These are phyloP conservation scores for Lachancea nothofagi DNA, from an alignment of 805 yeast genomes.

Conservation along the genomic window DNA sequence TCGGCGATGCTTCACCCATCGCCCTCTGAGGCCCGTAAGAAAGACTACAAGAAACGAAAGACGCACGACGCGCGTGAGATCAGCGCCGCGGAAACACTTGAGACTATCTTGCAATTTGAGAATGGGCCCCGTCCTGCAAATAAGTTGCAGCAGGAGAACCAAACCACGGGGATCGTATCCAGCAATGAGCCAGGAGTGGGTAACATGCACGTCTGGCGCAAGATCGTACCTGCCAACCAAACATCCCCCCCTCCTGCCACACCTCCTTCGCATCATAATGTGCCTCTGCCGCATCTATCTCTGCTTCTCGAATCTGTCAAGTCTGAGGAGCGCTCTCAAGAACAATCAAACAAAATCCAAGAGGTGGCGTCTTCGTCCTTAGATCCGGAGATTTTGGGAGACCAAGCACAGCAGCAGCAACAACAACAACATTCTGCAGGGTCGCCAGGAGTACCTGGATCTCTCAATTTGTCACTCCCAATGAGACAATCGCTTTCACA, in stretches of 20 bases:
- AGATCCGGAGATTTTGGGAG: conserved; percentile 5
- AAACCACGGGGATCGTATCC: neutral
- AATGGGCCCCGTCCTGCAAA: conserved; percentile 3
- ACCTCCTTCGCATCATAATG: neutral
- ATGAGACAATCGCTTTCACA: neutral
- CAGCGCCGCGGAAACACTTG: conserved; percentile 30
- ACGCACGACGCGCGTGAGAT: conserved; percentile 30
- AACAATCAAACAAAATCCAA: neutral
- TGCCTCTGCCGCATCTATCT: conserved; percentile 13
- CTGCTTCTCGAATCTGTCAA: conserved; percentile 9
- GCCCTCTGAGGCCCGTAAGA: conserved; percentile 16
- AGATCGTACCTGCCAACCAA: conserved; percentile 1
- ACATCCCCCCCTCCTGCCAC: neutral
- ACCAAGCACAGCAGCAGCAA: conserved; percentile 6
- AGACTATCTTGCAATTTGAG: conserved; percentile 12
- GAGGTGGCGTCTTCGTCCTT: neutral
- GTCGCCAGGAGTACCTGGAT: neutral
- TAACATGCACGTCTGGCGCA: conserved; percentile 3
- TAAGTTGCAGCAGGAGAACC: neutral
- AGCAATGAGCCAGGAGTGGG: neutral
- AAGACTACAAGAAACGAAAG: conserved; percentile 31
- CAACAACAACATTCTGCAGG: neutral
- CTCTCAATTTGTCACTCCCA: neutral
- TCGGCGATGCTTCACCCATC: conserved; percentile 9
- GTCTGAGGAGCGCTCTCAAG: neutral